Evolutionary conservation across 805 yeast genomes (phyloP).

Genomic region (Schizosaccharomyces pombe): DNA sequence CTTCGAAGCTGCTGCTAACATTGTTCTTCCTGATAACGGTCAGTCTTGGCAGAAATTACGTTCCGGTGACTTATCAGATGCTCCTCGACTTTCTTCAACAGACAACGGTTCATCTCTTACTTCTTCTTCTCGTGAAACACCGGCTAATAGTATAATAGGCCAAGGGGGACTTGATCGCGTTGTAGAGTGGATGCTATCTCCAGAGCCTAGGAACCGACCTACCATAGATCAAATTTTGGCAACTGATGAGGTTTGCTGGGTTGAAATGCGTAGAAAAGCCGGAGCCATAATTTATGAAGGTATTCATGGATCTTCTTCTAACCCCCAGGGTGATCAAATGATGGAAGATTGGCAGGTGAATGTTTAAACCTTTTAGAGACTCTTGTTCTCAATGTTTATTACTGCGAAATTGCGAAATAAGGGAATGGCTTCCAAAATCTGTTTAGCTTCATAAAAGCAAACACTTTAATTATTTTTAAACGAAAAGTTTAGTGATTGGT

Average conservation of each 20-base stretch:
- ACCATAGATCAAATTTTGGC: conserved; percentile 47
- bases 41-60: conserved; percentile 88
- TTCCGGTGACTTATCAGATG: conserved; percentile 87
- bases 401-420: too few species aligned
- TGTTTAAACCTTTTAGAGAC: background rate
- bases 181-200: conserved; percentile 75
- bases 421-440: too few species aligned
- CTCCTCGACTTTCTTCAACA: conserved; percentile 15
- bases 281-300: conserved; percentile 93
- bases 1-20: conserved; percentile 89
- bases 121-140: background rate
- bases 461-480: too few species aligned
- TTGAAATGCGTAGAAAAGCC: conserved; percentile 60
- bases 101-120: background rate
- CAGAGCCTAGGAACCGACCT: conserved; percentile 63
- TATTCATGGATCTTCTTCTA: conserved; percentile 55
- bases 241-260: conserved; percentile 48
- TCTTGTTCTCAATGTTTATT: too few species aligned
- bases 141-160: background rate
- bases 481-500: too few species aligned
- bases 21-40: conserved; percentile 85
- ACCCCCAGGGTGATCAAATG: background rate
- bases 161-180: conserved; percentile 33
- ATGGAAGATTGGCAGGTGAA: conserved; percentile 1
- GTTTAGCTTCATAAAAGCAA: too few species aligned